phyloP scores from a whole-genome alignment of 352 stramenopile genomes.

The Globisporangium uncinulatum region DNA sequence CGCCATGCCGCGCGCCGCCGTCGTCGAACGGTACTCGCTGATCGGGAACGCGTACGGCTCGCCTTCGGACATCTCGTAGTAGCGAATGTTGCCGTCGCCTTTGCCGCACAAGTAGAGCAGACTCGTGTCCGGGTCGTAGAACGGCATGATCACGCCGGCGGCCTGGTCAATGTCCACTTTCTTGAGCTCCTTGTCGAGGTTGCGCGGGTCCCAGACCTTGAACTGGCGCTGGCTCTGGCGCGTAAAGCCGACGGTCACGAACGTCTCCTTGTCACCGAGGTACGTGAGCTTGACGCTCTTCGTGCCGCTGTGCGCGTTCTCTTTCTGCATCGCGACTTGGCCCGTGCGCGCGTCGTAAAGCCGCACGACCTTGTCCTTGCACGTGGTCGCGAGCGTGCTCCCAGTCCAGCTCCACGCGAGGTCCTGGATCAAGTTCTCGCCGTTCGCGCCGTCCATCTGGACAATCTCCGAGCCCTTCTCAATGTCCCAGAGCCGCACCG shows the following conservation, averaged over 20 bases:
- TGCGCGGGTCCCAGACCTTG: slow-evolving; percentile 86
- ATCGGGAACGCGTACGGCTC: slow-evolving; percentile 91
- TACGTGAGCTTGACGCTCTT: slow-evolving; percentile 98
- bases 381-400: slow-evolving; percentile 91
- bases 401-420: slow-evolving; percentile 97
- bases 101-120: slow-evolving; percentile 98
- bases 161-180: slow-evolving; percentile 97
- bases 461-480: slow-evolving; percentile 92
- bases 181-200: slow-evolving; percentile 90
- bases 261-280: slow-evolving; percentile 93
- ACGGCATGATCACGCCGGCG: slow-evolving; percentile 98
- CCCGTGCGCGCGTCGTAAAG: slow-evolving; percentile 94
- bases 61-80: slow-evolving; percentile 98
- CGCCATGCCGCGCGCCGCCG: slow-evolving; percentile 95
- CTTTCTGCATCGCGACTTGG: slow-evolving; percentile 65
- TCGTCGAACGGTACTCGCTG: slow-evolving; percentile 95
- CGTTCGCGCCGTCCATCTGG: slow-evolving; percentile 64
- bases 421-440: slow-evolving; percentile 95
- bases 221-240: slow-evolving; percentile 93
- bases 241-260: slow-evolving; percentile 97
- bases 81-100: slow-evolving; percentile 99
- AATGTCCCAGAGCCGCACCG: slow-evolving; percentile 98
- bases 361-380: slow-evolving; percentile 98
- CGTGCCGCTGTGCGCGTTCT: slow-evolving; percentile 94
- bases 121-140: slow-evolving; percentile 97